Evolutionary conservation across 2,329 filamentous ascomycete species (phyloP), one percentile per base, ranked within the genome.

Genomic region (Purpureocillium lavendulum): DNA sequence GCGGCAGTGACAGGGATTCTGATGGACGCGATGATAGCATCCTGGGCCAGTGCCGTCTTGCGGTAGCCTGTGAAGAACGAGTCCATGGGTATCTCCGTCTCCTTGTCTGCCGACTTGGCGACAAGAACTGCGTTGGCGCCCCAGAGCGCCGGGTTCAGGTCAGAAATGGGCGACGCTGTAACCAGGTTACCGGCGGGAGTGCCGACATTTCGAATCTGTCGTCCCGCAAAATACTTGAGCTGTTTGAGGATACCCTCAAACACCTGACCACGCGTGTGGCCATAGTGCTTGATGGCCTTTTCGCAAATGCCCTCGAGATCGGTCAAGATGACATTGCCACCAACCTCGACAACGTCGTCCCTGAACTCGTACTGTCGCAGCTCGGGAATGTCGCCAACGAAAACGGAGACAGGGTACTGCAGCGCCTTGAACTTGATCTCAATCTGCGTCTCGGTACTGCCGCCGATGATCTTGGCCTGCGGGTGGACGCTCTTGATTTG

Each of bases 391-490:
- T 98, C 92, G 10, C 90, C 89, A 9, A 97, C 85, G 49, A 84
- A 97, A 0, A 98, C 85, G 0, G 89, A 96, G 1, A 86, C 80
- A 4, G 83, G 82, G 57, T 97, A 97, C 51, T 88, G 77, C 70
- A 95, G 77, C 1, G 83, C 87, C 66, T 97, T 97, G 75, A 98
- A 97, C 63, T 95, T 96, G 65, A 94, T 85, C 64, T 98, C 92
- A 44, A 98, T 97, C 62, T 97, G 92, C 0, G 90, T 97, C 61
- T 98, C 92, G 2, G 89, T 94, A 58, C 88, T 95, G 45, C 92
- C 92, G 36, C 88, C 90, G 45, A 98, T 95, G 45, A 98, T 80
- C 62, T 97, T 98, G 4, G 90, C 87, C 18, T 82, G 79, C 0
- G 90, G 90, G 49, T 87, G 82, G 0, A 76, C 80, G 51, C 73